Evolutionary conservation across 1,284 basidiomycete species (phyloP), one percentile per base, ranked within the genome.

Genomic region (Prillingera fragicola): DNA sequence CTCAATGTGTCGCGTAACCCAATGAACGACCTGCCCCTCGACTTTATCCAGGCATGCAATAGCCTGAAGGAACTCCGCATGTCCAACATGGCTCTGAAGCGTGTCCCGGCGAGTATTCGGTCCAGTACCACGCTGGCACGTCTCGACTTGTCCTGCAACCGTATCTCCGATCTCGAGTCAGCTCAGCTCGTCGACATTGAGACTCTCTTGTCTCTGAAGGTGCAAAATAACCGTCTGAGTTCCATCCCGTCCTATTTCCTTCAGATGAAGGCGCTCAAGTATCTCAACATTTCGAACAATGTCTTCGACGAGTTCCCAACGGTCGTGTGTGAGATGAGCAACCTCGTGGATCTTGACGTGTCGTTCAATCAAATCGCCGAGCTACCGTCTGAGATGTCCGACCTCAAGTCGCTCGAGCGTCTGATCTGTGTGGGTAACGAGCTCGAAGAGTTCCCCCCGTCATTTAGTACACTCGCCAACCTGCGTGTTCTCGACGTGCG

Each of bases 251-350:
- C 80, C 69, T 87, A 88, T 63, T 92, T 97, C 57, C 78, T 83
- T 3, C 77, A 82, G 15, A 75, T 98, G 56, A 75, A 77, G 28
- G 71, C 77, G 37, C 78, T 97, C 41, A 80, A 80, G 43, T 81
- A 82, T 36, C 78, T 98, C 59, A 95, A 97, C 73, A 85, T 99
- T 52, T 95, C 90, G 38, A 98, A 97, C 74, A 99, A 98, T 75
- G 89, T 90, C 64, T 91, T 97, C 67, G 80, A 81, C 33, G 70
- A 66, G n/a, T 78, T 98, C 47, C 92, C 94, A 0, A 52, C 73
- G 0, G 84, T 87, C 19, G 78, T 98, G 15, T 84, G 81, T 65
- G 75, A 84, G 48, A 80, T 97, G 64, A 73, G 76, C 5, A 79
- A 76, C 15, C 78, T 98, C 22, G 74, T 80, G 24, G 88, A 94